Base-by-base conservation (phyloP, 306 rosid species). In the Quercus engelmannii region DNA sequence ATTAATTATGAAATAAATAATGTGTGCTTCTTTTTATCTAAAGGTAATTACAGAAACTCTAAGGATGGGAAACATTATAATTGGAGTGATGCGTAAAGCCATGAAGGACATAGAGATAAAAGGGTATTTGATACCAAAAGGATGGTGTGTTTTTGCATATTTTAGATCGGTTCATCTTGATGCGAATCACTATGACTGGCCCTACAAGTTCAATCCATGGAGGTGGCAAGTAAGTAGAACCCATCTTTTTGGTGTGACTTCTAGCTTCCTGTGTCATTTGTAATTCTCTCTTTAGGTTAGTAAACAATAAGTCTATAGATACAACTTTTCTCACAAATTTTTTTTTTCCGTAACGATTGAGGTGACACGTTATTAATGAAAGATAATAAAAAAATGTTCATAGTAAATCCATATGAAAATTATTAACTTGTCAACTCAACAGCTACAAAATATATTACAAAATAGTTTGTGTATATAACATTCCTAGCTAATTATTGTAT, bases 91-190 rank as follows among this genome's bases (percentile, higher is more conserved):
- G 92, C 59, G 99, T 41, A 95, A 93, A 88, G 96, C 99, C 69
- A 82, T 90, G 92, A 91, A 87, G 82, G 97, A 95, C 81, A 82
- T 95, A 33, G 89, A 90, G 78, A 88, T 95, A 80, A 95, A 95
- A 89, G 97, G 99, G 75, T 73, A 86, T 74, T 76, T 85, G 5
- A 92, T 95, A 89, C 98, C 97, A 78, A 82, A 90, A 82, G 98
- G 97, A 46, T 95, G 98, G 98, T 90, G 92, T 79, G 92, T 88
- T 61, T 85, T 93, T 75, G 69, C 89, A 21, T 91, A 90, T 84
- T 90, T 95, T 61, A 89, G 98, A 88, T 95, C 98, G 57, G 93
- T 95, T 81, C 99, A 95, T 90, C 98, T 95, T 46, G 98, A 95
- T 79, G 93, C 87, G 26, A 87, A 62, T 74, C 86, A 87, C 82